Percentiles rank a stretch among this genome's conserved stretches.
Evolutionary conservation across 192 early-diverging fungal genomes (phyloP).

Genomic region (Coemansia sp.): DNA sequence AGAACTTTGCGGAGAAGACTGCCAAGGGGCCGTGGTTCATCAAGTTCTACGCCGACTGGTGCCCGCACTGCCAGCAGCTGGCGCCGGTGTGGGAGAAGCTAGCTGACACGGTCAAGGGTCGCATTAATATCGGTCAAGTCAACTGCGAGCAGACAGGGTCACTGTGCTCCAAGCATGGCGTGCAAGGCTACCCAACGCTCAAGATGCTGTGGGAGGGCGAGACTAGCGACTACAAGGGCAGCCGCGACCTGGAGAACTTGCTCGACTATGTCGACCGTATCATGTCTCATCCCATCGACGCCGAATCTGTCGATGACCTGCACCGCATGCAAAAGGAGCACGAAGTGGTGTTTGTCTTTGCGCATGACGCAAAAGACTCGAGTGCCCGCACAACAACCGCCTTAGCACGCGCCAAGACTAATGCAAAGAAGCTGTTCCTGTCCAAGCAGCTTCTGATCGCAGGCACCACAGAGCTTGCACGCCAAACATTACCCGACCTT

Average conservation of each 20-base stretch:
- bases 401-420: slow-evolving; percentile 29
- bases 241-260: slow-evolving; percentile 57
- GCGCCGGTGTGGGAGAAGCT: slow-evolving; percentile 77
- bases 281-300: slow-evolving; percentile 41
- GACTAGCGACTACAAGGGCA: slow-evolving; percentile 41
- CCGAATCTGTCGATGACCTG: slow-evolving; percentile 43
- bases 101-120: slow-evolving; percentile 59
- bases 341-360: slow-evolving; percentile 60
- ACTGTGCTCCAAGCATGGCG: slow-evolving; percentile 64
- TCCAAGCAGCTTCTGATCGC: slow-evolving; percentile 39
- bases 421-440: slow-evolving; percentile 50
- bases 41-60: slow-evolving; percentile 90
- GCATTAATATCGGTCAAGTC: slow-evolving; percentile 80
- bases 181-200: slow-evolving; percentile 87
- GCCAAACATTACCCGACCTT: slow-evolving; percentile 1
- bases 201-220: slow-evolving; percentile 61
- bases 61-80: slow-evolving; percentile 82
- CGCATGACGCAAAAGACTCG: slow-evolving; percentile 40
- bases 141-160: slow-evolving; percentile 72
- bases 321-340: slow-evolving; percentile 40
- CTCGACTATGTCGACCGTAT: slow-evolving; percentile 57
- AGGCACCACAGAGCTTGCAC: slow-evolving; percentile 16
- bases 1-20: slow-evolving; percentile 56
- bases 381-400: slow-evolving; percentile 29
- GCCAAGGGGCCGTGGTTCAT: slow-evolving; percentile 77